phyloP scores from a whole-genome alignment of 805 yeast species.

The Lipomyces kockii region DNA sequence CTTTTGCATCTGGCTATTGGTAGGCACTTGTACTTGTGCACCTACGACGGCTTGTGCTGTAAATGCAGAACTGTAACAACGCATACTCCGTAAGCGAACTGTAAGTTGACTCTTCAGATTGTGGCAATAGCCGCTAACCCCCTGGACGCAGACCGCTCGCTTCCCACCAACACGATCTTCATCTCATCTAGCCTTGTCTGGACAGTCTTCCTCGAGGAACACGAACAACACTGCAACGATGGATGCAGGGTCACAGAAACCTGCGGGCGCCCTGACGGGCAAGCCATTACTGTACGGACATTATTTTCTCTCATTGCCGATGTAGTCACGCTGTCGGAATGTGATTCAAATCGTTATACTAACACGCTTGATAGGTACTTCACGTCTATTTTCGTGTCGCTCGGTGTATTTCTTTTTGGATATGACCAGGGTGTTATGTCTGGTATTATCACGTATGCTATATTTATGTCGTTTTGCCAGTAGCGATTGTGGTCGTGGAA shows the following conservation, averaged over 20 bases:
- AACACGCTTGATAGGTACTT: constrained; percentile 42
- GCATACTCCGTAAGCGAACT: background rate
- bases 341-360: background rate
- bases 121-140: background rate
- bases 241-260: constrained; percentile 9
- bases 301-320: constrained; percentile 41
- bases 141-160: background rate
- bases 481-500: too few relatives aligned
- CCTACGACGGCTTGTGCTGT: background rate
- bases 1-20: background rate
- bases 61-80: background rate
- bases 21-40: background rate
- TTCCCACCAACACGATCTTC: background rate
- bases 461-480: background rate
- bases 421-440: constrained; percentile 91
- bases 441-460: constrained; percentile 65
- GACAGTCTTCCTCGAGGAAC: background rate
- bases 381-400: constrained; percentile 51
- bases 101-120: background rate
- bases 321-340: background rate
- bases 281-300: constrained; percentile 42
- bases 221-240: background rate
- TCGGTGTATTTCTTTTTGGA: constrained; percentile 69
- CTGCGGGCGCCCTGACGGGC: constrained; percentile 28
- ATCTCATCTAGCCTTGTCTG: background rate